Evolutionary conservation across 192 early-diverging fungal species (phyloP), one percentile per base, ranked within the genome.

Genomic region (Thoreauomyces humboldtii): DNA sequence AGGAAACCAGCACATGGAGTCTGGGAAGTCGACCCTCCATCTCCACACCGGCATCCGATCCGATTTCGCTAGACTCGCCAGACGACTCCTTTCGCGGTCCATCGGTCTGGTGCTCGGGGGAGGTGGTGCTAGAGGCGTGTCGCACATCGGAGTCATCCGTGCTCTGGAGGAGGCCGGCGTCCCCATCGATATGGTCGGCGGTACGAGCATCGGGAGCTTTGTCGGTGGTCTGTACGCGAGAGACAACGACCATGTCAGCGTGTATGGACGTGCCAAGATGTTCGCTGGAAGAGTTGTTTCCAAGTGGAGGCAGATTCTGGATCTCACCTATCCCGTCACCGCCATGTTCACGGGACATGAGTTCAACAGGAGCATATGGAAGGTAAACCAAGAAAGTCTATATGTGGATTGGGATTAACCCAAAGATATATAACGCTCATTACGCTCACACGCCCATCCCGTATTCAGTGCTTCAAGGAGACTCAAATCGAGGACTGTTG

Each of bases 111-210:
- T 97, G 24, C 76, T 99, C 25, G 92, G 97, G 21, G 97, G 97
- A 25, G 97, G 97, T 28, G 97, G 97, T 1, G 97, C 97, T 0
- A 86, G 97, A 33, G 97, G 97, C 7, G 91, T 97, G 43, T 80
- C 89, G 0, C 94, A 97, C 43, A 82, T 98, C 59, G 94, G 95
- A 43, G 81, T 97, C 34, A 91, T 99, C 66, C 84, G 85, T 35
- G 94, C 95, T 0, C 79, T 99, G 32, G 95, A 99, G 69, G 97
- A 99, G 67, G 94, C 92, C 2, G 97, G 97, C 0, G 91, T 99
- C 34, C 95, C 95, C 1, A 87, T 99, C 28, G 97, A 99, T 73
- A 95, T 98, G 78, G 81, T 99, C 46, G 95, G 97, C 27, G 97
- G 97, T n/a, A 96, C 95, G 0, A 91, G 88, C 54, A 98, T 98